Percentiles rank a stretch among this genome's conserved stretches.
These are phyloP conservation scores for Naumovozyma dairenensis DNA, from an alignment of 805 yeast genomes.

Conservation along the genomic window DNA sequence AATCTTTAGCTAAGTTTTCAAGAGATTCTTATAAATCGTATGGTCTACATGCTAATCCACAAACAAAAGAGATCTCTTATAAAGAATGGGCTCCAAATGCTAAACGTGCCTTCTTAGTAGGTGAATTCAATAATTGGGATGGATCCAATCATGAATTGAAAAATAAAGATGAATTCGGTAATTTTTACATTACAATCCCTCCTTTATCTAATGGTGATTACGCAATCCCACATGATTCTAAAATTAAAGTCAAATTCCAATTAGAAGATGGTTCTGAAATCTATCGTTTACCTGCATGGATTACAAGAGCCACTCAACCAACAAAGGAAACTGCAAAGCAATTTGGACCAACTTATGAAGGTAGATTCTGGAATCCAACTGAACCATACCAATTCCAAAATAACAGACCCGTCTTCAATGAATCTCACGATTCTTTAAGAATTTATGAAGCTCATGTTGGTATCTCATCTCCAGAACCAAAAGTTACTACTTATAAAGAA, in stretches of 20 bases:
- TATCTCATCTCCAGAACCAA: conserved; percentile 83
- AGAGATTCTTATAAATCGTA: conserved; percentile 56
- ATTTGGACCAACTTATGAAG: conserved; percentile 52
- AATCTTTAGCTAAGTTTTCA: conserved; percentile 61
- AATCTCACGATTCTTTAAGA: conserved; percentile 42
- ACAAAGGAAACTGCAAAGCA: conserved; percentile 39
- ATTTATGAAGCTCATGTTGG: conserved; percentile 96
- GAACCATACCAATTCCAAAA: conserved; percentile 50
- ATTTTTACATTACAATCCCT: conserved; percentile 54
- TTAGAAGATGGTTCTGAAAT: conserved; percentile 59
- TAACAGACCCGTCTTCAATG: conserved; percentile 45
- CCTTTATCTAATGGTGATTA: conserved; percentile 34
- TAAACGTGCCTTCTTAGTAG: conserved; percentile 60
- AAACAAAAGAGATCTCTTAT: conserved; percentile 47
- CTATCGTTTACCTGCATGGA: conserved; percentile 87
- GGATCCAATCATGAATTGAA: conserved; percentile 43
- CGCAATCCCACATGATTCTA: conserved; percentile 74
- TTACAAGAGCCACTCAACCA: conserved; percentile 70
- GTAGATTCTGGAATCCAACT: conserved; percentile 86
- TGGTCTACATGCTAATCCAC: conserved; percentile 60
- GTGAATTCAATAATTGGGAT: conserved; percentile 88
- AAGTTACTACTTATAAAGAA: conserved; percentile 74
- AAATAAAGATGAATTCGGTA: conserved; percentile 54
- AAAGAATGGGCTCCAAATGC: conserved; percentile 93
- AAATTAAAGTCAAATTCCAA: conserved; percentile 59